Evolutionary conservation across 495 filamentous ascomycete genomes (phyloP).

Genomic region (Oidiodendron maius): DNA sequence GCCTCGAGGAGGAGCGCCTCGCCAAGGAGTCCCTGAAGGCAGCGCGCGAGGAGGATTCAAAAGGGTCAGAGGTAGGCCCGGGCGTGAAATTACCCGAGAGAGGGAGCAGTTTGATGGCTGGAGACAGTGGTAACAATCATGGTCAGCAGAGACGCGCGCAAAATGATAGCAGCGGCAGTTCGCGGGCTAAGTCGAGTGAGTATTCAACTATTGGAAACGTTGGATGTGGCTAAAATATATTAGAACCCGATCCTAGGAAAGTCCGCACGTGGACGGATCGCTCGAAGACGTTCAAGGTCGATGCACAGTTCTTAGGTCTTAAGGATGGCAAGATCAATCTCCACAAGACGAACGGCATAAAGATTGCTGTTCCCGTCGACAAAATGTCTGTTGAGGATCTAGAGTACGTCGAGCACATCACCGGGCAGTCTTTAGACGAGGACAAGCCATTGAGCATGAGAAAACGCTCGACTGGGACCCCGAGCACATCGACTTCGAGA

Average conservation of each 20-base stretch:
- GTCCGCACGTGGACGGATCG: constrained; percentile 92
- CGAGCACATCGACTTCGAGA: constrained; percentile 12
- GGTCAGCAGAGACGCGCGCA: constrained; percentile 61
- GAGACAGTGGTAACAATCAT: constrained; percentile 47
- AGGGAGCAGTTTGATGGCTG: constrained; percentile 55
- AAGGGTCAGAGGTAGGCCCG: constrained; percentile 69
- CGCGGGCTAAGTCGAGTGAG: constrained; percentile 63
- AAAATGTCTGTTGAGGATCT: constrained; percentile 96
- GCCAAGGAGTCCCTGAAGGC: constrained; percentile 67
- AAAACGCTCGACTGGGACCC: constrained; percentile 35
- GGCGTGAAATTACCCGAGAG: constrained; percentile 64
- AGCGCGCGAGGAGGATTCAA: constrained; percentile 49
- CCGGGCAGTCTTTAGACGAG: constrained; percentile 88
- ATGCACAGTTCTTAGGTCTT: constrained; percentile 92
- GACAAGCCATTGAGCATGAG: constrained; percentile 92
- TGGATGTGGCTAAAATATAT: too few species aligned
- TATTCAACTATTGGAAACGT: too few species aligned
- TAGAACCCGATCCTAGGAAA: constrained; percentile 80
- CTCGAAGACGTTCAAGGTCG: constrained; percentile 91
- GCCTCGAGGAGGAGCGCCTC: constrained; percentile 73
- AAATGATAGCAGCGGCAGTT: constrained; percentile 24
- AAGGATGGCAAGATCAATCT: constrained; percentile 95
- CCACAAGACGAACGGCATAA: constrained; percentile 95
- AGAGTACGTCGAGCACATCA: constrained; percentile 83
- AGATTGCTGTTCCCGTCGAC: constrained; percentile 89